Base-by-base conservation (phyloP, 192 early-diverging fungal genomes). In the Podila verticillata region DNA sequence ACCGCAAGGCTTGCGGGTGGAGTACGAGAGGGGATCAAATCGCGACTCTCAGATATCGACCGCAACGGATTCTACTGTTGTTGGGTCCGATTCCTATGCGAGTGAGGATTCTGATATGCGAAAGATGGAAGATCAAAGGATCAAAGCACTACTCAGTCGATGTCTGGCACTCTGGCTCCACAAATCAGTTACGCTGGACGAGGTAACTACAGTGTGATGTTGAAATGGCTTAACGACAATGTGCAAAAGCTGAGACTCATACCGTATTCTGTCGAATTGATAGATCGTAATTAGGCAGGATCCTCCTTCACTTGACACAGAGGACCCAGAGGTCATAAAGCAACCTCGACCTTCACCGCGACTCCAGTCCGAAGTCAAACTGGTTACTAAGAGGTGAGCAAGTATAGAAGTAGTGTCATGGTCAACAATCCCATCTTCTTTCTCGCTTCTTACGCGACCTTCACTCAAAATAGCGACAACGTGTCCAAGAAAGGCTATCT, bases 401-500 rank as follows among this genome's bases (percentile, higher is more conserved):
- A 26, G 0, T 17, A n/a, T 4, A 24, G 8, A 26, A 24, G 24
- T n/a, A 24, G 22, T 22, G 47, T 56, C 30, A 22, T 22, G 20
- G 17, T 32, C 7, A n/a, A 10, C 29, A 4, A 9, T 24, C 12
- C 20, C 20, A 34, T 22, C 10, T n/a, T 5, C 24, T 5, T 4
- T 3, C 4, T 7, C 17, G 7, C 12, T 26, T 44, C 19, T 48
- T 12, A 34, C 61, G 20, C 20, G 13, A n/a, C 29, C 19, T 10
- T 35, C 29, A 13, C 9, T 13, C 17, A 47, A 36, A n/a, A 66
- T 57, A 90, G 87, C 20, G 85, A 88, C 36, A 85, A 82, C 57
- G 74, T 87, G 31, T 82, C 87, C 22, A 88, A 87, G 72, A 84
- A 84, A 30, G 89, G 89, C 0, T 85, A 88, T 63, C 65, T 90